Percentiles rank a stretch among this genome's conserved stretches.
Conservation (phyloP, 345 rosid species). For the Crucihimalaya himalaica region DNA sequence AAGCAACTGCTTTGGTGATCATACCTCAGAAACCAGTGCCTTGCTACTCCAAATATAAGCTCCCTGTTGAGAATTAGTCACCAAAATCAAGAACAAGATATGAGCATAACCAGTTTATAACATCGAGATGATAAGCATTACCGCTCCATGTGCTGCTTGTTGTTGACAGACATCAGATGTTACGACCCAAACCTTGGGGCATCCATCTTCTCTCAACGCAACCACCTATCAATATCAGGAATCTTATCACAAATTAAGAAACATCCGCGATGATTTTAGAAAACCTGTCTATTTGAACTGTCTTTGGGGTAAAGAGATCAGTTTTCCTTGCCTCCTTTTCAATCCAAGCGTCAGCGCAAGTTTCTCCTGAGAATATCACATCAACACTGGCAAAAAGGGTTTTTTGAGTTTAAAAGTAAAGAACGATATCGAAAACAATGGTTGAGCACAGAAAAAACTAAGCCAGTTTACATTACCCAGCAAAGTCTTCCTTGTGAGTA, state of each 20-base stretch:
- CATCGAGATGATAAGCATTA: conserved; percentile 33
- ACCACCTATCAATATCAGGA: conserved; percentile 56
- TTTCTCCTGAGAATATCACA: conserved; percentile 72
- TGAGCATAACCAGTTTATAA: background rate
- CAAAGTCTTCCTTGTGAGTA: conserved; percentile 79
- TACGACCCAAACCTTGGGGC: conserved; percentile 95
- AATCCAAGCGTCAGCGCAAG: conserved; percentile 94
- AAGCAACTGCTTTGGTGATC: background rate
- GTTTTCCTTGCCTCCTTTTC: conserved; percentile 70
- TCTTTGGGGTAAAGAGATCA: background rate
- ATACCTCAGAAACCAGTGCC: conserved; percentile 89
- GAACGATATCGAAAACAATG: background rate
- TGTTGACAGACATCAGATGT: conserved; percentile 85
- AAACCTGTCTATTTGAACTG: background rate
- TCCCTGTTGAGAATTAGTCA: conserved; percentile 56
- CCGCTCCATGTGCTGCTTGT: conserved; percentile 92
- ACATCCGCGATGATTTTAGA: background rate
- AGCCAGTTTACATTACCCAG: conserved; percentile 47
- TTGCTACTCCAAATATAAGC: conserved; percentile 94
- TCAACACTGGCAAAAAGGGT: conserved; percentile 65
- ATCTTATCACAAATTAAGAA: conserved; percentile 20
- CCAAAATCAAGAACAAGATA: conserved; percentile 23
- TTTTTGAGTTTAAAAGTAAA: background rate
- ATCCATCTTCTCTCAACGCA: conserved; percentile 83
- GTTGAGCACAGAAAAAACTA: background rate